Evolutionary conservation across 768 basidiomycete genomes (phyloP), one percentile per base, ranked within the genome.

Genomic region (Saitozyma podzolica): DNA sequence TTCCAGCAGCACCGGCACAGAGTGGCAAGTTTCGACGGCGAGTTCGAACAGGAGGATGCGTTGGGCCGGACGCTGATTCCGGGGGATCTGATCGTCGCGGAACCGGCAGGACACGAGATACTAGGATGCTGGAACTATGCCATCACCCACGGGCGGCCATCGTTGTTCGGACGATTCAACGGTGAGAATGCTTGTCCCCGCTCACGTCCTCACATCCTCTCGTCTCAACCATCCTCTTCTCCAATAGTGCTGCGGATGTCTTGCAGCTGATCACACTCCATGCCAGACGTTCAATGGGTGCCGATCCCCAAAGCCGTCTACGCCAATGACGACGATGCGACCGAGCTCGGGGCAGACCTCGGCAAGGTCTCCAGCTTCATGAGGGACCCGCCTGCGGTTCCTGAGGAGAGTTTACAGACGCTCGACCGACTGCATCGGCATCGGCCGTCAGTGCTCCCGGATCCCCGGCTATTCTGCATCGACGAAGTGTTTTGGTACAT

Each of bases 381-480:
- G 54, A 40, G 39, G 54, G 39, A 16, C 54, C 2, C 9, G 16
- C 17, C 3, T 2, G 40, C 39, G 13, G 41, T 45, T 6, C 40
- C 51, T 41, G 53, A 54, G 51, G 11, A n/a, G 14, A 54, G 29
- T 29, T 5, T 29, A 2, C n/a, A 19, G 29, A 29, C 29, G 29
- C 29, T 29, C 29, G 29, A 29, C 5, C 29, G 5, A 5, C 29
- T 14, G 50, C 29, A 40, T 11, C 14, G 43, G 50, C 42, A 42
- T 1, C 52, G 39, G 40, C 53, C 59, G 29, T n/a, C 17, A 8
- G 8, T 42, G 6, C 19, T 41, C 41, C 41, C 53, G 3, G 52
- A 54, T 10, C 39, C 54, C 48, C 40, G 47, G 10, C 40, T 61
- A 13, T 41, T 42, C n/a, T 61, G 51, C 49, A 19, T 61, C 37